These are phyloP conservation scores for Westerdykella ornata DNA, from an alignment of 2,329 filamentous ascomycete genomes.

Conservation along the genomic window DNA sequence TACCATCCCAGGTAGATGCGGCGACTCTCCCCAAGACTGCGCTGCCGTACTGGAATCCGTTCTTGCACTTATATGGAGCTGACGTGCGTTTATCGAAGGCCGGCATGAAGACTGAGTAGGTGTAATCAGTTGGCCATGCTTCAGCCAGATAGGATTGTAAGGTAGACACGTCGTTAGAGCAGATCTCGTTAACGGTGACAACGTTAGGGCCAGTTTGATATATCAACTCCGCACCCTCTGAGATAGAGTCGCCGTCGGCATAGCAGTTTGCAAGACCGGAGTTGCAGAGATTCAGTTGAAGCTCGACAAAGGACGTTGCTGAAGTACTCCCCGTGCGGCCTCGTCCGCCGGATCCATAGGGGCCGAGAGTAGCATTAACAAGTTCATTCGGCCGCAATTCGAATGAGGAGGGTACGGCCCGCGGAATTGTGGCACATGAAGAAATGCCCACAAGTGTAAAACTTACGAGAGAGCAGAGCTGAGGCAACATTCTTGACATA, in stretches of 20 bases:
- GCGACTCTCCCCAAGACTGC: slow-evolving; percentile 4
- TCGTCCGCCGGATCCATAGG: slow-evolving; percentile 3
- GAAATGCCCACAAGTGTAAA: no score
- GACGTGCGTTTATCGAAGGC: slow-evolving; percentile 4
- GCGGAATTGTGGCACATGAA: background rate
- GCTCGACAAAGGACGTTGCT: slow-evolving; percentile 3
- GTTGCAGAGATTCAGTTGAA: slow-evolving; percentile 10
- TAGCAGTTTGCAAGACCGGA: slow-evolving; percentile 6
- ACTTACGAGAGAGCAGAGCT: no score
- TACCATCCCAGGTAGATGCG: background rate
- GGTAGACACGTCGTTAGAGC: slow-evolving; percentile 2
- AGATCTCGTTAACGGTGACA: slow-evolving; percentile 9
- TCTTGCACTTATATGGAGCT: slow-evolving; percentile 5
- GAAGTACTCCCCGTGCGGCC: slow-evolving; percentile 6
- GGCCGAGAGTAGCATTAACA: slow-evolving; percentile 1
- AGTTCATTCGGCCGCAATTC: slow-evolving; percentile 2
- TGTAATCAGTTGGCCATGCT: slow-evolving; percentile 8
- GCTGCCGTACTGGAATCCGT: slow-evolving; percentile 5
- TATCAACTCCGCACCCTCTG: slow-evolving; percentile 6
- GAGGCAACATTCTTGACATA: no score
- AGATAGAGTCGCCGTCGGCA: slow-evolving; percentile 4
- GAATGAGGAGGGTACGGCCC: background rate
- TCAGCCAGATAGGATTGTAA: slow-evolving; percentile 3
- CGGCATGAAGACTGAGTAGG: slow-evolving; percentile 8
- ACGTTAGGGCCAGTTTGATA: slow-evolving; percentile 4